Conservation (phyloP, 768 basidiomycete genomes). For the Boletus sp. region DNA sequence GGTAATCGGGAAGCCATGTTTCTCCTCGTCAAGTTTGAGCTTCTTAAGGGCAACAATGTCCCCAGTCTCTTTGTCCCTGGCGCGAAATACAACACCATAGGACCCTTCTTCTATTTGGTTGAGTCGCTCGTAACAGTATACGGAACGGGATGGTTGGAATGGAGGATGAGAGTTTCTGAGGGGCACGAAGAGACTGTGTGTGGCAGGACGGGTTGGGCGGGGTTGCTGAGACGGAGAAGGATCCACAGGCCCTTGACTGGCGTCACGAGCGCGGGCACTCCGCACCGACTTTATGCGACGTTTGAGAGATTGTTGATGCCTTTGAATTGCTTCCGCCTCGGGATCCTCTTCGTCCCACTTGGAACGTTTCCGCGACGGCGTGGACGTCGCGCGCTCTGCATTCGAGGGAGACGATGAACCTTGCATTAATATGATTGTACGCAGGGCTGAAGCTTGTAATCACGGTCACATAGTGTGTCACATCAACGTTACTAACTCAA, state of each 20-base stretch:
- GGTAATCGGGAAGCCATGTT: conserved; percentile 97
- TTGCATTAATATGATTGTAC: too few relatives aligned
- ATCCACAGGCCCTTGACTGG: conserved; percentile 15
- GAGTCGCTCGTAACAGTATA: conserved; percentile 89
- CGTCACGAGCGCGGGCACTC: conserved; percentile 16
- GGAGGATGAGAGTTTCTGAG: conserved; percentile 74
- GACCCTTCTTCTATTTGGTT: conserved; percentile 99
- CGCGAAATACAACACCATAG: conserved; percentile 97
- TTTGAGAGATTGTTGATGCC: conserved; percentile 45
- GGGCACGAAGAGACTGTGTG: conserved; percentile 72
- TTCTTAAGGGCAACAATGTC: conserved; percentile 98
- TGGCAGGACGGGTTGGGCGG: conserved; percentile 12
- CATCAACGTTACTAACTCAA: background rate
- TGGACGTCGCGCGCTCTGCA: conserved; percentile 39
- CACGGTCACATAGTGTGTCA: background rate
- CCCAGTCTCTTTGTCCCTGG: conserved; percentile 89
- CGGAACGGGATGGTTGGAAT: conserved; percentile 84
- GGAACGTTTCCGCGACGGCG: conserved; percentile 70
- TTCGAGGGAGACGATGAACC: conserved; percentile 22
- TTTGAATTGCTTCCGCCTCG: conserved; percentile 36
- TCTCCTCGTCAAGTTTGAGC: conserved; percentile 97
- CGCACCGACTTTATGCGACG: conserved; percentile 48
- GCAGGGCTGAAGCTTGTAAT: conserved; percentile 6
- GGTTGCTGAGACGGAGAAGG: conserved; percentile 19
- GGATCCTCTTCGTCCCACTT: conserved; percentile 65